phyloP scores from a whole-genome alignment of 2,329 filamentous ascomycete genomes.

The Lojkania enalia region DNA sequence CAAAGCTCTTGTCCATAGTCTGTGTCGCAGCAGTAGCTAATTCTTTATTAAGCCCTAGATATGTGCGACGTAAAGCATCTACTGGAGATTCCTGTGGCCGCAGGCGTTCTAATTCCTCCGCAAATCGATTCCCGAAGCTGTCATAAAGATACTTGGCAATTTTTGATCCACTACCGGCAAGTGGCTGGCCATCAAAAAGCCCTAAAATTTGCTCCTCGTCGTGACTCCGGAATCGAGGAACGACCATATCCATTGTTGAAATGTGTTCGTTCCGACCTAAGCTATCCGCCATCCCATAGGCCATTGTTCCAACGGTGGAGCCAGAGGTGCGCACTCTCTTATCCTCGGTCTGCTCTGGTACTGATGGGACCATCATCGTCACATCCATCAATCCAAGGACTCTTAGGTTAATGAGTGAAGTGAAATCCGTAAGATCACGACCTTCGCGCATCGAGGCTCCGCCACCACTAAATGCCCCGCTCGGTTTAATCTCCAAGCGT shows the following conservation, averaged over 20 bases:
- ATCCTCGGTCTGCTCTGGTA: conserved; percentile 94
- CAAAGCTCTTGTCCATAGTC: conserved; percentile 71
- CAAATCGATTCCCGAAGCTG: conserved; percentile 86
- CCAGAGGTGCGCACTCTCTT: conserved; percentile 94
- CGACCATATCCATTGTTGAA: conserved; percentile 92
- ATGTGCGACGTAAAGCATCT: conserved; percentile 84
- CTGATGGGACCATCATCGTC: conserved; percentile 87
- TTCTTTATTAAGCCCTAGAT: conserved; percentile 90
- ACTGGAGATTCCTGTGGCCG: conserved; percentile 72
- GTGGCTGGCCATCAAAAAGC: conserved; percentile 93
- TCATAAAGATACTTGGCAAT: conserved; percentile 97
- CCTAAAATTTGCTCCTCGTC: conserved; percentile 89
- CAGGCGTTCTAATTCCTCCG: conserved; percentile 75
- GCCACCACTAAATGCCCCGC: conserved; percentile 58
- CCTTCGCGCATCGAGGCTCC: conserved; percentile 54
- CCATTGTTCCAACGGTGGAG: conserved; percentile 85
- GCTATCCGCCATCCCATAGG: conserved; percentile 97
- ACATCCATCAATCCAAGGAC: conserved; percentile 97
- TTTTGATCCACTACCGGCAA: conserved; percentile 87
- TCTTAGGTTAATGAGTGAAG: conserved; percentile 77
- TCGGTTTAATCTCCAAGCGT: conserved; percentile 82
- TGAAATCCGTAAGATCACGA: conserved; percentile 86
- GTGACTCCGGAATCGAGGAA: conserved; percentile 86
- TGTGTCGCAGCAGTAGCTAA: conserved; percentile 83
- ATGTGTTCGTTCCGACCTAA: conserved; percentile 91